phyloP scores from a whole-genome alignment of 2,329 filamentous ascomycete species.

The Neopestalotiopsis sp. region DNA sequence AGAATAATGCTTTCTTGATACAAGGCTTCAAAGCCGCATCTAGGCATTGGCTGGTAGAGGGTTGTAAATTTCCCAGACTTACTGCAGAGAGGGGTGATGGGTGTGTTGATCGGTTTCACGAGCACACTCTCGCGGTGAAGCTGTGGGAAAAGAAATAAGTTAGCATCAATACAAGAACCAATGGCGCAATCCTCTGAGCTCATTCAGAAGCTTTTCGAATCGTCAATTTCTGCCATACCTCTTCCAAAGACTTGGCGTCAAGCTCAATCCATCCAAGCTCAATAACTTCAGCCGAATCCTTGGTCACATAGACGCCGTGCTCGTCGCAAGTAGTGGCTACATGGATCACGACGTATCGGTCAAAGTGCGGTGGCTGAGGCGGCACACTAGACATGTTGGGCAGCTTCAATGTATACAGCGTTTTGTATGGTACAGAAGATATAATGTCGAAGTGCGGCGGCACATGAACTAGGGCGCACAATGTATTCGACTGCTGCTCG shows the following conservation, averaged over 20 bases:
- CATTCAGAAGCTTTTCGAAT: background rate
- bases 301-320: constrained; percentile 98
- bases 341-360: constrained; percentile 97
- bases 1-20: background rate
- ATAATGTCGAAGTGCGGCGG: constrained; percentile 8
- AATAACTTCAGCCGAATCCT: constrained; percentile 98
- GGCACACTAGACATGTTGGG: constrained; percentile 52
- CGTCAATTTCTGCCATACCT: constrained; percentile 65
- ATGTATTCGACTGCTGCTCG: background rate
- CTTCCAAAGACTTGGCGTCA: constrained; percentile 88
- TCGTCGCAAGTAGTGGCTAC: constrained; percentile 99
- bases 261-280: constrained; percentile 98
- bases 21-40: background rate
- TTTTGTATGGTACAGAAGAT: constrained; percentile 27
- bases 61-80: constrained; percentile 56
- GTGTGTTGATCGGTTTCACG: constrained; percentile 97
- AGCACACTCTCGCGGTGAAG: constrained; percentile 94
- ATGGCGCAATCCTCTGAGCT: background rate
- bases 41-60: constrained; percentile 15
- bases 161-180: constrained; percentile 14
- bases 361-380: constrained; percentile 73
- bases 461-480: background rate
- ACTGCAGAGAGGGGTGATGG: constrained; percentile 98
- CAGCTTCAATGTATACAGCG: constrained; percentile 17
- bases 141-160: constrained; percentile 51